Conservation (phyloP, 2,329 filamentous ascomycete species). For the Trichoderma sp. region DNA sequence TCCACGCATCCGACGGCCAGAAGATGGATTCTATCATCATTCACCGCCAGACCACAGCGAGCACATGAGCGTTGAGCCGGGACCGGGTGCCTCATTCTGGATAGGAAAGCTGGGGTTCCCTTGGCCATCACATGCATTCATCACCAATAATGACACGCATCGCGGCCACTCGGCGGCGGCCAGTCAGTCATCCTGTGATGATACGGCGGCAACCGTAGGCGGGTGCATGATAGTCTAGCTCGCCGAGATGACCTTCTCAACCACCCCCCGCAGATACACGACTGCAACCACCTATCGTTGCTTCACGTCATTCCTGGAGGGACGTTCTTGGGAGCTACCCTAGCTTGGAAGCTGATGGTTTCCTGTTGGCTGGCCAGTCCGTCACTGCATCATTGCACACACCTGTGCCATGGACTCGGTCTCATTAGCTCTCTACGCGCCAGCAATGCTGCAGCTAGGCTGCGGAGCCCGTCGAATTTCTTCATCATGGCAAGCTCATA, state of each 20-base stretch:
- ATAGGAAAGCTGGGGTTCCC: constrained; percentile 12
- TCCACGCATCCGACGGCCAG: constrained; percentile 19
- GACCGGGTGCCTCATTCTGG: constrained; percentile 21
- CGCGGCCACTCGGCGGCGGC: constrained; percentile 10
- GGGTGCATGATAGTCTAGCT: neutral
- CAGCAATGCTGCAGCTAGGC: constrained; percentile 10
- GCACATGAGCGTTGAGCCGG: constrained; percentile 20
- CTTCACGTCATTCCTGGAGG: constrained; percentile 3
- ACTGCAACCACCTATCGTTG: neutral
- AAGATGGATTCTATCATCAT: constrained; percentile 20
- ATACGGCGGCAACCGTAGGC: constrained; percentile 7
- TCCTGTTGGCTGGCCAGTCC: constrained; percentile 2
- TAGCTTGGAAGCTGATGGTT: constrained; percentile 14
- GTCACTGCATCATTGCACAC: constrained; percentile 18
- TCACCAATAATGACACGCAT: constrained; percentile 25
- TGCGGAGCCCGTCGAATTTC: neutral
- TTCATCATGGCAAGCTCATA: neutral
- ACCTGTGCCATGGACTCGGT: neutral
- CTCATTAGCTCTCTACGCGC: constrained; percentile 26
- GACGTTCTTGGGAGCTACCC: neutral
- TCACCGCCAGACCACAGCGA: constrained; percentile 24
- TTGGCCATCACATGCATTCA: constrained; percentile 2
- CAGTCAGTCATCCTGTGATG: constrained; percentile 20
- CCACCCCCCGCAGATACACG: neutral
- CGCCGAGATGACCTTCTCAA: constrained; percentile 12